Evolutionary conservation across 805 yeast species (phyloP).

Genomic region (Candida takata): DNA sequence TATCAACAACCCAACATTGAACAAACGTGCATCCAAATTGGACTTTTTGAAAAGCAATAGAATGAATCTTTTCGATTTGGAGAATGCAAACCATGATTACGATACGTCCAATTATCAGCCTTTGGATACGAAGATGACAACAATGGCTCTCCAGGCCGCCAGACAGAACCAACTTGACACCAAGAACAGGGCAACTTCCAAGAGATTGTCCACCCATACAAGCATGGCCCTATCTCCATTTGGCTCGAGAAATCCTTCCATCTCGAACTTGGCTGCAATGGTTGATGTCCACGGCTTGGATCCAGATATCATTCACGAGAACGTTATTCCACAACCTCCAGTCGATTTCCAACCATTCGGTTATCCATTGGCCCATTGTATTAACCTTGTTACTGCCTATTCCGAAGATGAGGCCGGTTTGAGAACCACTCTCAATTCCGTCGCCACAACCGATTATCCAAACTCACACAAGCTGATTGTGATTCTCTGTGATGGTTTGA

Average conservation of each 20-base stretch:
- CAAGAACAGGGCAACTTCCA: slow-evolving; percentile 9
- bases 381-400: slow-evolving; percentile 84
- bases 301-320: slow-evolving; percentile 59
- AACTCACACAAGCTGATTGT: slow-evolving; percentile 86
- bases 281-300: slow-evolving; percentile 40
- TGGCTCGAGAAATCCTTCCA: slow-evolving; percentile 21
- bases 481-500: slow-evolving; percentile 87
- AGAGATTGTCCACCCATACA: slow-evolving; percentile 10
- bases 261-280: slow-evolving; percentile 19
- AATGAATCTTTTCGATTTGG: slow-evolving; percentile 23
- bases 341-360: slow-evolving; percentile 80
- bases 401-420: slow-evolving; percentile 87
- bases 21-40: slow-evolving; percentile 22
- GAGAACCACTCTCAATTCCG: slow-evolving; percentile 82
- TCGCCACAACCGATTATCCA: slow-evolving; percentile 94
- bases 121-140: slow-evolving; percentile 31
- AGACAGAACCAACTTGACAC: slow-evolving; percentile 10
- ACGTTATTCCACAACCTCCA: slow-evolving; percentile 88
- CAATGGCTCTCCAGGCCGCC: slow-evolving; percentile 63
- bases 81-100: slow-evolving; percentile 8
- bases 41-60: slow-evolving; percentile 32
- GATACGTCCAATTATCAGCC: slow-evolving; percentile 8
- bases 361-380: slow-evolving; percentile 67
- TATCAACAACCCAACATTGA: slow-evolving; percentile 33
- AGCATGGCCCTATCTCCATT: slow-evolving; percentile 13